Percentiles rank a stretch among this genome's conserved stretches.
Conservation (phyloP, 495 filamentous ascomycete genomes). For the Friedmanniomyces endolithicus region DNA sequence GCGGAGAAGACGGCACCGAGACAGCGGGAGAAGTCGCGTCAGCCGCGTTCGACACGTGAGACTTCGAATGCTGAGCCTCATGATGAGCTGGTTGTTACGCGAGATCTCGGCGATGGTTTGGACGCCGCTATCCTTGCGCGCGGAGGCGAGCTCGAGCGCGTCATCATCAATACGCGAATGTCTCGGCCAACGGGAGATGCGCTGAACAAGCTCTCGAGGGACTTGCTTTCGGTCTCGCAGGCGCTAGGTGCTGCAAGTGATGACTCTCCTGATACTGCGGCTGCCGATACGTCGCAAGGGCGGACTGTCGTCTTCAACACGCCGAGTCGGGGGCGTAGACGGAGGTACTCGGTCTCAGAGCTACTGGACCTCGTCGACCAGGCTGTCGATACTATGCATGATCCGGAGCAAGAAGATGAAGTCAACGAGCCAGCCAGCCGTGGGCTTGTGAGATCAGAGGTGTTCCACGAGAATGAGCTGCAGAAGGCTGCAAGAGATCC, state of each 20-base stretch:
- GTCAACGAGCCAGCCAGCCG: background rate
- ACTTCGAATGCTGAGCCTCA: background rate
- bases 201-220: conserved; percentile 21
- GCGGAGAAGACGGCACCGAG: background rate
- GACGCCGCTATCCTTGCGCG: conserved; percentile 23
- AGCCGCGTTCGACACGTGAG: no score
- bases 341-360: background rate
- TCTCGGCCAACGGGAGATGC: conserved; percentile 11
- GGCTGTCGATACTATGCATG: background rate
- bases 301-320: background rate
- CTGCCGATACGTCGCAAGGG: background rate
- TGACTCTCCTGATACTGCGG: background rate
- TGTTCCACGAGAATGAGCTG: background rate
- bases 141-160: conserved; percentile 16
- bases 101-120: conserved; percentile 19
- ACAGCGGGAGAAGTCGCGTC: background rate
- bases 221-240: conserved; percentile 8
- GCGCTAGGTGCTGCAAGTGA: background rate
- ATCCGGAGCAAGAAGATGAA: background rate
- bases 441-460: background rate
- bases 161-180: conserved; percentile 20
- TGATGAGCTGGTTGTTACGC: conserved; percentile 11
- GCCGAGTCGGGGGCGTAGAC: no score
- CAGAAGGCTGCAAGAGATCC: background rate
- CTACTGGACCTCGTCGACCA: background rate